Percentiles rank a stretch among this genome's conserved stretches.
These are phyloP conservation scores for Penicillium daleae DNA, from an alignment of 495 filamentous ascomycete species.

Conservation along the genomic window DNA sequence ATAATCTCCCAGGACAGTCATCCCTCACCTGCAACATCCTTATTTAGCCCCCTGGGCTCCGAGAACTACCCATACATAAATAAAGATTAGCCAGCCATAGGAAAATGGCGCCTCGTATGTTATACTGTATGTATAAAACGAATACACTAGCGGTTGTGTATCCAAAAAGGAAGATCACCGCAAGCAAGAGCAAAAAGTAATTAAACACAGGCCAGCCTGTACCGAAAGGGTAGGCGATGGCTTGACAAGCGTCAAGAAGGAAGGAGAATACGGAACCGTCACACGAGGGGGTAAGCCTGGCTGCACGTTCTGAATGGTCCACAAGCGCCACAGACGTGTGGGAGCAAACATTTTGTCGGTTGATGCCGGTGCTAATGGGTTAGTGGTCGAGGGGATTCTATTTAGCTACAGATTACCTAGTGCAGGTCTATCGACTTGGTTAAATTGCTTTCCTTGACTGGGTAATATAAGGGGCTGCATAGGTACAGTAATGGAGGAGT, in stretches of 20 bases:
- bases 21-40: too few species aligned
- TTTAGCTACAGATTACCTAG: not conserved
- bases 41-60: not conserved
- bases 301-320: constrained; percentile 6
- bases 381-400: too few species aligned
- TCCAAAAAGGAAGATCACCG: not conserved
- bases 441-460: not conserved
- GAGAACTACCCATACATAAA: not conserved
- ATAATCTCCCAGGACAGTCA: not conserved
- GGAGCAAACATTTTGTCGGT: constrained; percentile 10
- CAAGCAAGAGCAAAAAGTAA: constrained; percentile 9
- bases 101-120: too few species aligned
- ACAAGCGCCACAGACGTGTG: constrained; percentile 11
- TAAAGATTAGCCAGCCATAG: not conserved
- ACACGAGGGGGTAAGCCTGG: not conserved
- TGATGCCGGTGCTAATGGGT: not conserved
- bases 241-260: not conserved
- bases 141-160: too few species aligned
- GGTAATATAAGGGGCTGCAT: not conserved
- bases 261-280: not conserved
- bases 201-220: not conserved
- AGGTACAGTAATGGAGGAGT: not conserved
- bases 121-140: too few species aligned
- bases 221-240: not conserved
- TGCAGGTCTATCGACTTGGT: not conserved